Base-by-base conservation (phyloP, 2,329 filamentous ascomycete genomes). In the Chaetomiaceae sp. region DNA sequence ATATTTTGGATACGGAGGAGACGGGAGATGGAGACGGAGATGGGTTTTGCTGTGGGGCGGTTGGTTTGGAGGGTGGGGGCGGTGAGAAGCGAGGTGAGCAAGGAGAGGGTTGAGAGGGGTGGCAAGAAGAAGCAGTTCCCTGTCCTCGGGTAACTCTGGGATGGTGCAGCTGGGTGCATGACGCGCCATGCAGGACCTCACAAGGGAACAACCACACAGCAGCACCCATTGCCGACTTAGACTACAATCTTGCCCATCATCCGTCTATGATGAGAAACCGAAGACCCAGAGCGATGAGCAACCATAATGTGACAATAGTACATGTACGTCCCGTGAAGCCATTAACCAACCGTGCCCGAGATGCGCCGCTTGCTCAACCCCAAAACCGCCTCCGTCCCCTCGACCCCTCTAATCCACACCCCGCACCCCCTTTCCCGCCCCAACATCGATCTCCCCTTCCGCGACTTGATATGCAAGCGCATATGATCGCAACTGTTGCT, bases 241-340 rank as follows among this genome's bases (percentile, higher is more conserved):
- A 70, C 66, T 69, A 72, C 65, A 70, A 69, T 67, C 65, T 68
- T 63, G 64, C 61, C 65, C 61, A 66, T 67, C 65, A 66, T 65
- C 66, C 58, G 63, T 76, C 73, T 76, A 76, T 76, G 66, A 72
- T 69, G 67, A 72, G 68, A 61, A 52, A 63, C 58, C 48, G 53
- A 54, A 68, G 68, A 64, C 63, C 60, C 59, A 60, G 64, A 65
- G 63, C 64, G 62, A 68, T 71, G 54, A 69, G 65, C 65, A 65
- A 57, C 53, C 67, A 64, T 67, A 68, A 70, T 71, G 68, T 67
- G 66, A 74, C 68, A 76, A 75, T 73, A 76, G 69, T 77, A 77
- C 74, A 75, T 68, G 68, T 70, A 68, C 67, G 63, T 65, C 59
- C 58, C 63, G 57, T 56, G 56, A 63, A 57, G 37, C 57, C 59